phyloP scores from a whole-genome alignment of 495 filamentous ascomycete genomes.

The Penicillium desertorum region DNA sequence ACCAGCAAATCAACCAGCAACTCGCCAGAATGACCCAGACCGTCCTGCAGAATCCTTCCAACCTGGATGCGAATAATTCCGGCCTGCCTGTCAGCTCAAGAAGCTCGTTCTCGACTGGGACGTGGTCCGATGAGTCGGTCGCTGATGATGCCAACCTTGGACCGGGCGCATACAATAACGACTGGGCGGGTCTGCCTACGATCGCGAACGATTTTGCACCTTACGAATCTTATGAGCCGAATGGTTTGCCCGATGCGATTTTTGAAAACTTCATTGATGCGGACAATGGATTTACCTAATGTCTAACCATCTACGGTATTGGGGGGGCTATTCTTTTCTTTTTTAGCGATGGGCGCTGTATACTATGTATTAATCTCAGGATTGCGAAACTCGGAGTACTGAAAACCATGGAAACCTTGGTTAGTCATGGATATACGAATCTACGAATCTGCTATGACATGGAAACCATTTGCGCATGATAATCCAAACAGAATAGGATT shows the following conservation, averaged over 20 bases:
- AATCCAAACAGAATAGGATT: background rate
- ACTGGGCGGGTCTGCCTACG: conserved; percentile 3
- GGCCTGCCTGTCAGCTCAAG: conserved; percentile 1
- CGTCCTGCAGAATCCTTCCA: background rate
- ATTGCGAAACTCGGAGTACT: background rate
- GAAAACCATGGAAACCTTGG: background rate
- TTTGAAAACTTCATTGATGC: conserved; percentile 23
- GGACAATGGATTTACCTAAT: conserved; percentile 8
- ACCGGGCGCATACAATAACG: background rate
- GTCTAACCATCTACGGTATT: background rate
- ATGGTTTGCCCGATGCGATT: conserved; percentile 12
- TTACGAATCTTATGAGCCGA: conserved; percentile 5
- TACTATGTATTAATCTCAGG: conserved; percentile 1
- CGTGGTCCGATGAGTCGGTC: conserved; percentile 22
- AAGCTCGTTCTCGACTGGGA: conserved; percentile 13
- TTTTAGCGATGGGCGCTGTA: background rate
- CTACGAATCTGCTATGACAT: background rate
- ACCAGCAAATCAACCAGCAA: conserved; percentile 23
- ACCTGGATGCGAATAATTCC: background rate
- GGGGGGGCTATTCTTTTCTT: background rate
- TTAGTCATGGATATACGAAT: background rate
- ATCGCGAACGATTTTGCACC: background rate
- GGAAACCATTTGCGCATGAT: background rate
- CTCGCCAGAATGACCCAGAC: conserved; percentile 21
- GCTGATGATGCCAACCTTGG: background rate